Conservation (phyloP, 768 basidiomycete species). For the Sarcodon aspratus region DNA sequence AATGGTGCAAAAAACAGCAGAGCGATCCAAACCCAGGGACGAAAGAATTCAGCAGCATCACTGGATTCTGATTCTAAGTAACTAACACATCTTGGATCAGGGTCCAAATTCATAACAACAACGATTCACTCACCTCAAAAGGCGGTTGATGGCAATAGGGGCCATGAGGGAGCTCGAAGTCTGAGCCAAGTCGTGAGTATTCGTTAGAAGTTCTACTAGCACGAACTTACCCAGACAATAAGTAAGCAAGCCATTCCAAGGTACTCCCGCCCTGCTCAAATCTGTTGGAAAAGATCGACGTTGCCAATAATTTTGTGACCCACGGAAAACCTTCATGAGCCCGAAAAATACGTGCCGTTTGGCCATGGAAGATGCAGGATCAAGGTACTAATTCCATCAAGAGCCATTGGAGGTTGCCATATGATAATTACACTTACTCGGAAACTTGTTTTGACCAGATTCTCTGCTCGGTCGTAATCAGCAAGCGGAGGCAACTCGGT, state of each 20-base stretch:
- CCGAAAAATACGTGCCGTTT: slow-evolving; percentile 23
- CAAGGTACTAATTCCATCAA: slow-evolving; percentile 14
- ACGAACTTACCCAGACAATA: slow-evolving; percentile 8
- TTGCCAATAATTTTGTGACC: background rate
- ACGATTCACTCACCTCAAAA: slow-evolving; percentile 19
- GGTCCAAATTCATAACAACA: too few relatives aligned
- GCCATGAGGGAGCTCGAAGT: slow-evolving; percentile 10
- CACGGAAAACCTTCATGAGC: slow-evolving; percentile 17
- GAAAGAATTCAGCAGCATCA: slow-evolving; percentile 16
- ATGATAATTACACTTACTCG: slow-evolving; percentile 17
- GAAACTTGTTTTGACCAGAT: slow-evolving; percentile 15
- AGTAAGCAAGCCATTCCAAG: slow-evolving; percentile 8
- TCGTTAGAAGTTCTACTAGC: background rate
- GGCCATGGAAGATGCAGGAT: slow-evolving; percentile 22
- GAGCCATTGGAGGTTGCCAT: background rate
- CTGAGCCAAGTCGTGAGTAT: slow-evolving; percentile 1
- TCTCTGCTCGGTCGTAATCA: slow-evolving; percentile 17
- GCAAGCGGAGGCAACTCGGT: slow-evolving; percentile 23
- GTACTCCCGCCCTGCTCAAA: slow-evolving; percentile 9
- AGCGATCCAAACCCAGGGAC: slow-evolving; percentile 40
- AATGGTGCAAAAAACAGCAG: slow-evolving; percentile 22
- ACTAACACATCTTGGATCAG: slow-evolving; percentile 2
- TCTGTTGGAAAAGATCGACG: background rate
- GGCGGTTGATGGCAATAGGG: slow-evolving; percentile 23
- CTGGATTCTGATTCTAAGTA: slow-evolving; percentile 27